Evolutionary conservation across 2,329 filamentous ascomycete species (phyloP).

Genomic region (Talaromyces sp.): DNA sequence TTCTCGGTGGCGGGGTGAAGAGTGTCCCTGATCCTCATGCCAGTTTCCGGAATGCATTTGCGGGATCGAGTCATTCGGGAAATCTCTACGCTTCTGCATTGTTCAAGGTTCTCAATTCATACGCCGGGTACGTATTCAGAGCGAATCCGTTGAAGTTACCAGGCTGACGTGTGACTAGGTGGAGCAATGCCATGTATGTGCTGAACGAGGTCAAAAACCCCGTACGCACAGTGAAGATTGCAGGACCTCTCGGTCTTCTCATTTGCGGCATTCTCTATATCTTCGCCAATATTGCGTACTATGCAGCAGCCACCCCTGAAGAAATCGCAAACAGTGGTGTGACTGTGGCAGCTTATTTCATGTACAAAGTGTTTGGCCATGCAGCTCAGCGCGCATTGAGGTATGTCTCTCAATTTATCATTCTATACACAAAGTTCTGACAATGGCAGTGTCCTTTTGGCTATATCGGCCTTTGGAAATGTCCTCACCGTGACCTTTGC

Average conservation of each 20-base stretch:
- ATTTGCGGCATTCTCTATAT: slow-evolving; percentile 51
- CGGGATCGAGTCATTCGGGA: slow-evolving; percentile 28
- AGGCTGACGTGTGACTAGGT: slow-evolving; percentile 19
- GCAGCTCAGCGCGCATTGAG: slow-evolving; percentile 38
- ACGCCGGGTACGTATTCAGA: slow-evolving; percentile 48
- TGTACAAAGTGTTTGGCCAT: slow-evolving; percentile 40
- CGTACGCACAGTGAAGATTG: slow-evolving; percentile 52
- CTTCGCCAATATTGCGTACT: slow-evolving; percentile 55
- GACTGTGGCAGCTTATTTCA: slow-evolving; percentile 53
- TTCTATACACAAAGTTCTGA: not conserved
- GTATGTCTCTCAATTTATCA: slow-evolving; percentile 34
- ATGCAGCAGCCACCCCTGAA: slow-evolving; percentile 51
- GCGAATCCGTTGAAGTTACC: too few relatives aligned
- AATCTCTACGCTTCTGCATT: slow-evolving; percentile 50
- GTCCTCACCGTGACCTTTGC: slow-evolving; percentile 20
- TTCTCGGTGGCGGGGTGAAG: slow-evolving; percentile 24
- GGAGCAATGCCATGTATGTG: slow-evolving; percentile 30
- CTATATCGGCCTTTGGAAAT: slow-evolving; percentile 19
- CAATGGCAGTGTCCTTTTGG: slow-evolving; percentile 5
- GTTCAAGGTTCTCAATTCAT: slow-evolving; percentile 56
- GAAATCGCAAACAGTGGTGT: slow-evolving; percentile 50
- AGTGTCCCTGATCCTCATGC: slow-evolving; percentile 17
- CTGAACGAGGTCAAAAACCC: slow-evolving; percentile 54
- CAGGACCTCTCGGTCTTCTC: slow-evolving; percentile 50
- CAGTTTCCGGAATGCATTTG: slow-evolving; percentile 18